Evolutionary conservation across 179 eudicot genomes (phyloP), one percentile per base, ranked within the genome.

Genomic region (Dionaea muscipula): DNA sequence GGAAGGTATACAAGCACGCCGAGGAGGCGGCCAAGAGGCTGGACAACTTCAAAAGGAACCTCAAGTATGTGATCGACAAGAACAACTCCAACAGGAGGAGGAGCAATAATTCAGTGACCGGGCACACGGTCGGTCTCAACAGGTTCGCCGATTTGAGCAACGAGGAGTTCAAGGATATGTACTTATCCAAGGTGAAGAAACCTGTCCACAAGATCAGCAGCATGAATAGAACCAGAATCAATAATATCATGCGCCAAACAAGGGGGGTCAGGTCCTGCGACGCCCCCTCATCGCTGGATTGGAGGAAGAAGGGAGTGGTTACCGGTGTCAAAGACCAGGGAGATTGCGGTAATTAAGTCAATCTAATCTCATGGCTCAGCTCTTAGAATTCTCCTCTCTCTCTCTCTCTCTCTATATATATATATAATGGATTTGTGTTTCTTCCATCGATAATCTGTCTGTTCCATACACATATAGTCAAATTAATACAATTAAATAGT

Each of bases 71-170:
- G 20, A 47, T 62, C n/a, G 79, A 69, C 53, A 69, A 28, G 21
- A 80, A 66, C 40, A 80, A 66, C 40, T 63, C 58, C 31, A 59
- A 57, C 28, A 75, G 64, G 66, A 39, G n/a, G n/a, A n/a, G n/a
- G n/a, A n/a, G n/a, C n/a, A n/a, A n/a, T n/a, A n/a, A 40, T 12
- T 53, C 67, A 0, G 15, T 22, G 7, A 43, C 39, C 4, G 79
- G 71, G 50, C 72, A 64, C 26, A 6, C 43, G 0, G 74, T 84
- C 10, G 94, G 94, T 15, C 44, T 82, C 62, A 85, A 77, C 70
- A 76, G 69, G 73, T 82, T 85, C 51, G 81, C 89, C 19, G 94
- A 80, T 72, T 35, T 85, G 72, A 82, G 84, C 47, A 80, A 82
- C 56, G 82, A 79, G 37, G 94, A 84, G 68, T 84, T 77, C 33